Percentiles rank a stretch among this genome's conserved stretches.
phyloP scores from a whole-genome alignment of 202 grass and related monocot genomes.

The Musa balbisiana region DNA sequence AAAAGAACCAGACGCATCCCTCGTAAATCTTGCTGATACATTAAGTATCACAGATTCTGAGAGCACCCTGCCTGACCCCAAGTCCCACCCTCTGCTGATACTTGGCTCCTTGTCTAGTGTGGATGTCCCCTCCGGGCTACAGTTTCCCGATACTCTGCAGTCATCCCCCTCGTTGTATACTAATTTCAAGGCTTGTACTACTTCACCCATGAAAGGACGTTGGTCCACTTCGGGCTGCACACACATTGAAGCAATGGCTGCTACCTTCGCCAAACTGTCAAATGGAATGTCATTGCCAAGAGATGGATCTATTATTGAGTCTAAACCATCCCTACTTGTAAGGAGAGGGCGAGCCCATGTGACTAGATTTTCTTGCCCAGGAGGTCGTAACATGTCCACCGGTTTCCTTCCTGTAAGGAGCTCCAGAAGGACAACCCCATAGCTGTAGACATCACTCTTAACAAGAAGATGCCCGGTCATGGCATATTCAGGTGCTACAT shows the following conservation, averaged over 20 bases:
- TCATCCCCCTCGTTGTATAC: constrained; percentile 72
- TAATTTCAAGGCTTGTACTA: constrained; percentile 90
- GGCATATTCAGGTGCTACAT: constrained; percentile 97
- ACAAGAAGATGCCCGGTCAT: constrained; percentile 99
- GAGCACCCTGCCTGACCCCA: constrained; percentile 27
- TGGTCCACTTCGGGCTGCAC: constrained; percentile 99
- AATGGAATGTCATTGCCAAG: constrained; percentile 47
- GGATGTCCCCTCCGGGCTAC: constrained; percentile 42
- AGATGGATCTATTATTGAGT: constrained; percentile 63
- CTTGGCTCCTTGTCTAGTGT: constrained; percentile 34
- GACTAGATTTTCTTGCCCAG: constrained; percentile 90
- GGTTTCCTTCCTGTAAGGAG: constrained; percentile 93
- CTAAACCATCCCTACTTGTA: constrained; percentile 59
- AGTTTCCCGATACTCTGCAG: constrained; percentile 42
- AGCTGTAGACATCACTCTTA: constrained; percentile 99
- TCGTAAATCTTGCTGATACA: constrained; percentile 48
- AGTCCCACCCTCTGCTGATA: constrained; percentile 40
- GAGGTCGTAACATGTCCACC: constrained; percentile 78
- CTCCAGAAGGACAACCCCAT: constrained; percentile 94
- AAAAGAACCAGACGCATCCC: constrained; percentile 76
- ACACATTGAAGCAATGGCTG: constrained; percentile 98
- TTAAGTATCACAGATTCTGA: constrained; percentile 35
- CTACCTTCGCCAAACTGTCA: constrained; percentile 70
- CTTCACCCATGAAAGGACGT: constrained; percentile 95
- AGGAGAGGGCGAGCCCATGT: constrained; percentile 84